Evolutionary conservation across 257 asterid genomes (phyloP), one percentile per base, ranked within the genome.

Genomic region (Agastache rugosa): DNA sequence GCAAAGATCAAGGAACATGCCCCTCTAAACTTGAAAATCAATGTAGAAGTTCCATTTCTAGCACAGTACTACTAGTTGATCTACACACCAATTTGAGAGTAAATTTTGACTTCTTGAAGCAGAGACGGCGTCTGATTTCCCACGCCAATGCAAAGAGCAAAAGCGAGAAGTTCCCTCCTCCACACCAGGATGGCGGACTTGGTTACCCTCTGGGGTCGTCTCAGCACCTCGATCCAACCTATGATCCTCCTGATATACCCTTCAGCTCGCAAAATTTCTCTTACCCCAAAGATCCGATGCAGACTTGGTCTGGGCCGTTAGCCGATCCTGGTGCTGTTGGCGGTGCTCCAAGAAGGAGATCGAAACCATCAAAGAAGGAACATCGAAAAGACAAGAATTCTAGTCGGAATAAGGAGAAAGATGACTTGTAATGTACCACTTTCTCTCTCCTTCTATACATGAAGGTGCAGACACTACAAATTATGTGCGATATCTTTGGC

Each of bases 151-250:
- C 96, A 20, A 87, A 90, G 89, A 92, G 97, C 90, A 90, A 87
- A 82, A 92, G 96, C 53, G 96, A 90, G 72, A 92, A 92, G 71
- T 92, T 92, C 67, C 97, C 97, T 58, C 97, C 97, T 7, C 97
- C 96, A 17, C 96, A 90, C 81, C 90, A 88, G 71, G 97, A 90
- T 41, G 97, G 96, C 34, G 90, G 93, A 8, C 85, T 92, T 12
- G 90, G 91, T 51, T 91, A 83, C 76, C 85, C 90, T 11, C 67
- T 90, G 58, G 96, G 90, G 0, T 69, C 86, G 6, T 84, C 93
- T 4, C 87, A 84, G 79, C 87, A 85, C 84, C 82, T 84, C 56
- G 89, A 87, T 51, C 82, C 92, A 16, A 67, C 72, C 25, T 80
- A 70, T 67, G 95, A 92, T 67, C 91, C 90, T 31, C 91, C 97